Base-by-base conservation (phyloP, 2,329 filamentous ascomycete genomes). In the Diaporthe caulivora region DNA sequence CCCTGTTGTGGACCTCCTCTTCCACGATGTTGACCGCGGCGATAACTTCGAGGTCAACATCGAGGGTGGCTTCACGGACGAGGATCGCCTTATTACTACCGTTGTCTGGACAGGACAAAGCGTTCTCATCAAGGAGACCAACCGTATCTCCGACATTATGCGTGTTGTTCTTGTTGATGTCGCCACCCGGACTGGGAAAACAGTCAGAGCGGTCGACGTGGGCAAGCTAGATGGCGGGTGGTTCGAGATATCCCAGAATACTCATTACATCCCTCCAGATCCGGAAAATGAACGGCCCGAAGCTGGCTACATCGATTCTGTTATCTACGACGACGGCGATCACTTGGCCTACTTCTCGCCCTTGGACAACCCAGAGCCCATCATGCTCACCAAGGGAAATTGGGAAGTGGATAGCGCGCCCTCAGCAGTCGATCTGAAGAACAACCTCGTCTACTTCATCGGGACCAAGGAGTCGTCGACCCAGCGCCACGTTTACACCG, bases 321-420 rank as follows among this genome's bases (percentile, higher is more conserved):
- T 98, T 74, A 93, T 98, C 71, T 88, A 97, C 79, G 90, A 97
- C 26, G 92, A 95, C 71, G 94, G 94, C 78, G 94, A 98, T 78
- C 97, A 99, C 78, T 86, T 99, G 67, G 97, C 93, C 0, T 98
- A 98, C 84, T 99, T 98, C 80, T 92, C 93, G 0, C 96, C 97
- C 2, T 83, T 98, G 69, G 94, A 98, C 78, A 95, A 92, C 77
- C 86, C 93, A 0, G 86, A 93, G n/a, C 95, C 97, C 8, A 84
- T 94, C 60, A 91, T 97, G 87, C 90, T 99, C 53, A 99, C 97
- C 0, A 92, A 93, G 49, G 97, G 97, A 7, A 82, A 92, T 42
- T 99, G 96, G 95, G 97, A 99, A 82, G 96, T 99, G 0, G 94
- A 95, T 5, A 87, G 93, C 70, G 95, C 93, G 0, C 95, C 96